Percentiles rank a stretch among this genome's conserved stretches.
phyloP scores from a whole-genome alignment of 306 rosid genomes.

The Psophocarpus tetragonolobus region DNA sequence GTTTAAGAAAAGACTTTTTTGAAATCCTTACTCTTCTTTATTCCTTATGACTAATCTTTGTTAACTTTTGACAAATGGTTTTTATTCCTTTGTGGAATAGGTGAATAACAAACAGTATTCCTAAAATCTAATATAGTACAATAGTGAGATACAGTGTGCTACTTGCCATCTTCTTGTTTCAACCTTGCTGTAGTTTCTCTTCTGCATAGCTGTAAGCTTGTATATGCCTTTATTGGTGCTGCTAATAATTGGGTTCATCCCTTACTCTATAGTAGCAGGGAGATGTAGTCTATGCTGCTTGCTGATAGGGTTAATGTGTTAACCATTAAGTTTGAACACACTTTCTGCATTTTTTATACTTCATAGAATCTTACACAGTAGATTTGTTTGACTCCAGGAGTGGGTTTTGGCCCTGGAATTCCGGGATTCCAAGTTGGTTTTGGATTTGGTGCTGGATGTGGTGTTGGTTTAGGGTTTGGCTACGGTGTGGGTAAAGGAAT shows the following conservation, averaged over 20 bases:
- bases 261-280: slow-evolving; percentile 1
- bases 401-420: slow-evolving; percentile 88
- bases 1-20: background rate
- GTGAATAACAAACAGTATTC: background rate
- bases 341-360: background rate
- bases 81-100: background rate
- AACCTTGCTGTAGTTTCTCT: background rate
- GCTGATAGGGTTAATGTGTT: background rate
- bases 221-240: background rate
- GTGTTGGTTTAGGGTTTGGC: slow-evolving; percentile 89
- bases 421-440: slow-evolving; percentile 81
- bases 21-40: background rate
- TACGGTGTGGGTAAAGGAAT: slow-evolving; percentile 89
- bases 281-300: background rate
- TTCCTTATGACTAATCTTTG: background rate
- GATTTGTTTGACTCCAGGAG: slow-evolving; percentile 54
- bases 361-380: slow-evolving; percentile 2
- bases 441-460: slow-evolving; percentile 92
- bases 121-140: background rate
- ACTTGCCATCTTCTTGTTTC: background rate
- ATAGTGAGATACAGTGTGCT: background rate
- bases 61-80: background rate
- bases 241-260: background rate
- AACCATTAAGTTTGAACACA: background rate
- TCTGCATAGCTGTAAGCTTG: background rate